Base-by-base conservation (phyloP, 1,284 basidiomycete species). In the Pterulicium gracile region DNA sequence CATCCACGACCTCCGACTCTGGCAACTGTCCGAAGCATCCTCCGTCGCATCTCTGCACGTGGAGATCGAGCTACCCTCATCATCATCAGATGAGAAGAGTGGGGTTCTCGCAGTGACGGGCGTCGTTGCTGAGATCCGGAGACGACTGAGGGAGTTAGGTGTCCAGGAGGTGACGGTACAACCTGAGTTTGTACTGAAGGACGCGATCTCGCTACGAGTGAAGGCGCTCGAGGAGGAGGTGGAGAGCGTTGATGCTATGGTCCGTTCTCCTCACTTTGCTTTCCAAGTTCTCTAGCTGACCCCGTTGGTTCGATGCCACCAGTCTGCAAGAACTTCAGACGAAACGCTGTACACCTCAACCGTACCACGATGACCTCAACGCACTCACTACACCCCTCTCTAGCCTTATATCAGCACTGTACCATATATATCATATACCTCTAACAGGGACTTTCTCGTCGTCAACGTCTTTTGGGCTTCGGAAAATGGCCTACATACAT, bases 11-110 rank as follows among this genome's bases (percentile, higher is more conserved):
- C 73, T 99, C 23, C 96, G 98, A 64, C 81, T 98, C 47, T 99
- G 96, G 96, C 93, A 96, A 60, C 70, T 94, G 24, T 84, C 82
- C 14, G 88, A 91, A 63, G 73, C 72, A 51, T 96, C 95, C 60
- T 81, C 93, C 45, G 88, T 98, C 24, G 95, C 95, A 3, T 94
- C 89, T 1, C 93, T 99, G 17, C 96, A 99, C 65, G 90, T 99
- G 42, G 70, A 80, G 48, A 77, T 83, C 24, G 69, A 69, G 18
- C 68, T 17, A 5, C 7, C n/a, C 36, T 7, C 15, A 39, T 15
- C n/a, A 18, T 7, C 19, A 17, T 39, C n/a, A n/a, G n/a, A n/a
- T n/a, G n/a, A n/a, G n/a, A n/a, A n/a, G n/a, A n/a, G n/a, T n/a
- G n/a, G 70, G 27, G 64, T 64, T 42, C 62, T 65, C 42, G 77